Evolutionary conservation across 2,329 filamentous ascomycete species (phyloP).

Genomic region (Westerdykella aurantiaca): DNA sequence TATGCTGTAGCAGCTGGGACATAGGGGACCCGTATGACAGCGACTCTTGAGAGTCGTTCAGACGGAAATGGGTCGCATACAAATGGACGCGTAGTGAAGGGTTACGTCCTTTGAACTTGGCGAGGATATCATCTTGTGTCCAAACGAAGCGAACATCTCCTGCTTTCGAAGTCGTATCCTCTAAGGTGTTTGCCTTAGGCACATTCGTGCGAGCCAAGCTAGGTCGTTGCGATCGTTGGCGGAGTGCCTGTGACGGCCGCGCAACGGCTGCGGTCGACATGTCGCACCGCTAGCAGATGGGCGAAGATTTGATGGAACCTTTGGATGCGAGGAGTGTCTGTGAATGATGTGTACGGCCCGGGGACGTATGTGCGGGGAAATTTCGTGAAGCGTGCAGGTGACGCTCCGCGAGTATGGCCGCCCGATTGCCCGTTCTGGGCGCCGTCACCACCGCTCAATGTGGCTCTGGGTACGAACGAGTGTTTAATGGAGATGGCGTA

Average conservation of each 20-base stretch:
- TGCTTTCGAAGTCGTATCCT: slow-evolving; percentile 24
- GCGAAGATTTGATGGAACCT: neutral
- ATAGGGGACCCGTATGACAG: slow-evolving; percentile 92
- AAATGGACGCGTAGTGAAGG: slow-evolving; percentile 86
- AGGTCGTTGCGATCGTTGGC: slow-evolving; percentile 41
- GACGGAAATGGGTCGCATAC: slow-evolving; percentile 69
- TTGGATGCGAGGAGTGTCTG: neutral
- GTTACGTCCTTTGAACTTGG: slow-evolving; percentile 64
- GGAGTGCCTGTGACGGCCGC: slow-evolving; percentile 39
- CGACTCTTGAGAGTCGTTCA: slow-evolving; percentile 89
- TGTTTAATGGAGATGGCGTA: neutral
- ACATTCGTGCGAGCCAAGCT: slow-evolving; percentile 25
- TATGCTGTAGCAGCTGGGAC: slow-evolving; percentile 71
- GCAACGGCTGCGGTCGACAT: slow-evolving; percentile 33
- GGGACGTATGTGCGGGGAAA: neutral
- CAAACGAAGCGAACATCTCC: slow-evolving; percentile 49
- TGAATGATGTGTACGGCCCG: neutral
- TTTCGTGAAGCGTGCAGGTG: neutral
- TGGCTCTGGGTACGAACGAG: neutral
- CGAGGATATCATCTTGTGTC: slow-evolving; percentile 72
- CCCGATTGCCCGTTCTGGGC: neutral
- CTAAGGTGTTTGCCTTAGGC: slow-evolving; percentile 23
- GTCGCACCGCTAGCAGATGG: slow-evolving; percentile 2
- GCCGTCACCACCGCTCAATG: neutral
- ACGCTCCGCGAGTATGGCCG: neutral